Base-by-base conservation (phyloP, 129 eudicot species). In the Lactuca saligna region DNA sequence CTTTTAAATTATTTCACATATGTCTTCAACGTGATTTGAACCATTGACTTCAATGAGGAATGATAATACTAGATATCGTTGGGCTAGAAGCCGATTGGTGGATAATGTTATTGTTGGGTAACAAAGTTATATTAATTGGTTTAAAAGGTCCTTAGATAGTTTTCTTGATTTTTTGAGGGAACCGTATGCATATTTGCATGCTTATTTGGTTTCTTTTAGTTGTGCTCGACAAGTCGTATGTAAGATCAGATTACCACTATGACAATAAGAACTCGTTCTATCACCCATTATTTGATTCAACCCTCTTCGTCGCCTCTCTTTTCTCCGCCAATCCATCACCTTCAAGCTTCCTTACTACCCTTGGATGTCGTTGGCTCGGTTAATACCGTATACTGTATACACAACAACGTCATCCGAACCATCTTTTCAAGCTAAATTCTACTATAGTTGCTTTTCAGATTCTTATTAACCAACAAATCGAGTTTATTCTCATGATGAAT, bases 251-350 rank as follows among this genome's bases (percentile, higher is more conserved):
- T 63, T 85, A 94, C 57, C 90, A 82, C 58, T n/a, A n/a, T 90
- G 96, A 89, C 51, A 90, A 80, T 0, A 87, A 87, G 75, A 89
- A 89, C 63, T 93, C 99, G 34, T 89, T 86, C 25, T 88, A 84
- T 61, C 87, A 76, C 59, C 90, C 85, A 61, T 85, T 69, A 3
- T 88, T 83, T 0, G 86, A 65, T 57, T 90, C 97, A 0, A 87
- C 90, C 71, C 93, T 86, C 51, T 89, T 90, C 5, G 97, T 77
- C 6, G 96, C 96, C 77, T 93, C 98, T 95, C 97, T 89, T 76
- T 87, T 93, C 63, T 93, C 98, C 5, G 92, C 96, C 20, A 89
- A 86, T 53, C 97, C 97, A 34, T 89, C 97, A 15, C 99, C 99
- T 78, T 94, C 97, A 8, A 94, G 91, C 97, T 90, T 90, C 38